phyloP scores from a whole-genome alignment of 2,329 filamentous ascomycete species.

The Fusarium equiseti region DNA sequence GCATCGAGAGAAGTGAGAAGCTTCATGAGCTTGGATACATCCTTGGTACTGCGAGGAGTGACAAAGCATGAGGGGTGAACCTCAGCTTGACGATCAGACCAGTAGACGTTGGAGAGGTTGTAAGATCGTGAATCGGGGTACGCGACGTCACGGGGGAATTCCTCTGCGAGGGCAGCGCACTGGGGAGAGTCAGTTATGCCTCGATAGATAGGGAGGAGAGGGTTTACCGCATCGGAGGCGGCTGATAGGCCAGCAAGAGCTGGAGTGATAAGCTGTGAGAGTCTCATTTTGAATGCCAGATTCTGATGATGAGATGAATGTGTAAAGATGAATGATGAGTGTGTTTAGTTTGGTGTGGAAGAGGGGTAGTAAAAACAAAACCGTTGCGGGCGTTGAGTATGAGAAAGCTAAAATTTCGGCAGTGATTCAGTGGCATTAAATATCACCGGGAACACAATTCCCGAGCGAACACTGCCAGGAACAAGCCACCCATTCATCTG shows the following conservation, averaged over 20 bases:
- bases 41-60: neutral
- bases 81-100: constrained; percentile 21
- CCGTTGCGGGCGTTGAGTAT: neutral
- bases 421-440: neutral
- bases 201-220: too few relatives aligned
- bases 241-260: neutral
- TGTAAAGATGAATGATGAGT: neutral
- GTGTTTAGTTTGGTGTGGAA: neutral
- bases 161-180: neutral
- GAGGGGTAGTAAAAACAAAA: neutral
- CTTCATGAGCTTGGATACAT: constrained; percentile 6
- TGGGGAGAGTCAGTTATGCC: neutral
- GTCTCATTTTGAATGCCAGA: neutral
- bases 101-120: constrained; percentile 12
- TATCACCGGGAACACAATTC: neutral
- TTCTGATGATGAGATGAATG: neutral
- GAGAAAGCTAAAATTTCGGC: neutral
- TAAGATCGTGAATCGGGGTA: constrained; percentile 5
- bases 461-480: neutral
- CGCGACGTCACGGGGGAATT: neutral
- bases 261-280: neutral
- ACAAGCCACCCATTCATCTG: neutral
- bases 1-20: neutral
- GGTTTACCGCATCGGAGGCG: neutral
- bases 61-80: constrained; percentile 15